A percentile compares a stretch with the other conserved stretches of the same genome.
These are phyloP conservation scores for Sisymbrium altissimum DNA, from an alignment of 345 rosid species.

Conservation along the genomic window DNA sequence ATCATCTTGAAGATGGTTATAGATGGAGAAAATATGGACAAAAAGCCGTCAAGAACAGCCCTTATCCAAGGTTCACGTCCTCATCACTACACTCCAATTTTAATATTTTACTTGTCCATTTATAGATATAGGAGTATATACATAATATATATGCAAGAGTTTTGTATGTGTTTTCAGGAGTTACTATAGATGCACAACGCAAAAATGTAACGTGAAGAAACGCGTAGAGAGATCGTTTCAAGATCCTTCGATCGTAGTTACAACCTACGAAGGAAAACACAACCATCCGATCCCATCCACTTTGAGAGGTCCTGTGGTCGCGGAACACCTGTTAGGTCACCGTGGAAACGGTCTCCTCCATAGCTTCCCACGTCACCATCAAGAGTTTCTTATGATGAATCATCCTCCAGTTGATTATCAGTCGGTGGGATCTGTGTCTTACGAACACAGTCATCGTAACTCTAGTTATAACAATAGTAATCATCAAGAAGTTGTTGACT, in stretches of 20 bases:
- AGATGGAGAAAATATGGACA: constrained; percentile 91
- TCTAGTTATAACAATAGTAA: background rate
- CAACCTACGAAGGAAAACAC: constrained; percentile 86
- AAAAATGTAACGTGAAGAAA: constrained; percentile 80
- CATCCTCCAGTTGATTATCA: background rate
- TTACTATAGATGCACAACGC: constrained; percentile 90
- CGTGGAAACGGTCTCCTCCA: background rate
- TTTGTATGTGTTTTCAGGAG: constrained; percentile 42
- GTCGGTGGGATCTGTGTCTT: constrained; percentile 4
- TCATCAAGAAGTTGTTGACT: constrained; percentile 20
- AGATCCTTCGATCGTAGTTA: constrained; percentile 70
- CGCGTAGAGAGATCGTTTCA: constrained; percentile 78
- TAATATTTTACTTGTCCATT: background rate
- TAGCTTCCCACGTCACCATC: constrained; percentile 18
- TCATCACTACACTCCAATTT: background rate
- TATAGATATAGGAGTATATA: background rate
- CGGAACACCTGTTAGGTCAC: constrained; percentile 19
- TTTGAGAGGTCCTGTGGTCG: constrained; percentile 44
- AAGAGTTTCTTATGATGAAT: constrained; percentile 22
- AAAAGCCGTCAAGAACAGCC: constrained; percentile 75
- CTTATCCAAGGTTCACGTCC: constrained; percentile 59
- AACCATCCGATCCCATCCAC: constrained; percentile 68
- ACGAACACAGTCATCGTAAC: background rate
- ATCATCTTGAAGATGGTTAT: constrained; percentile 84
- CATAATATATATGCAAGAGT: background rate